These are phyloP conservation scores for Colletotrichum eleusines DNA, from an alignment of 2,329 filamentous ascomycete genomes.

Conservation along the genomic window DNA sequence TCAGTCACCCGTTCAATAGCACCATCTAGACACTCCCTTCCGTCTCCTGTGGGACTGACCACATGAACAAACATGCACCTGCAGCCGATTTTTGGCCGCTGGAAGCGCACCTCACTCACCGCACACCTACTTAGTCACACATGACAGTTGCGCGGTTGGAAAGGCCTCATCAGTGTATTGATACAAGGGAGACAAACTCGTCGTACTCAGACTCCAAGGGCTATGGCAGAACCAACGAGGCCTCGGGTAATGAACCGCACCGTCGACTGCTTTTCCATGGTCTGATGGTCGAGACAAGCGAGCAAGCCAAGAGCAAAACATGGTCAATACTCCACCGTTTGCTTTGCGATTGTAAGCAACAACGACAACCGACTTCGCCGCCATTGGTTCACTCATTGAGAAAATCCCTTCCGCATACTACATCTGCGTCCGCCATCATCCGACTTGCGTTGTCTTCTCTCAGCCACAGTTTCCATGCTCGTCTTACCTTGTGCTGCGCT, in stretches of 20 bases:
- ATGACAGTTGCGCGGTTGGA: not conserved
- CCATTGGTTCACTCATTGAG: not conserved
- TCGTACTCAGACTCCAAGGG: not conserved
- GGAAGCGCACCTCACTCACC: not conserved
- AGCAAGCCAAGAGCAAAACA: constrained; percentile 7
- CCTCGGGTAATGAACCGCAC: constrained; percentile 17
- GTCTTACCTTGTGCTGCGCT: constrained; percentile 23
- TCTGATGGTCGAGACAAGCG: constrained; percentile 18
- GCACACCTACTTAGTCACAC: constrained; percentile 14
- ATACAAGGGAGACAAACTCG: constrained; percentile 10
- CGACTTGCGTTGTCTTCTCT: constrained; percentile 9
- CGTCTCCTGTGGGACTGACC: constrained; percentile 20
- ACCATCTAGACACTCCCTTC: constrained; percentile 26
- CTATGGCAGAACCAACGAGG: constrained; percentile 14
- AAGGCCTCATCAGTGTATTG: not conserved
- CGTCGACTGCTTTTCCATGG: constrained; percentile 11
- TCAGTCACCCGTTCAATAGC: constrained; percentile 18
- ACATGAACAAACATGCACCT: constrained; percentile 9
- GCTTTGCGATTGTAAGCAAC: not conserved
- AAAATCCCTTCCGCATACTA: not conserved
- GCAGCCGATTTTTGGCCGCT: constrained; percentile 13
- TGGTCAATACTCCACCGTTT: constrained; percentile 1
- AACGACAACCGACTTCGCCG: not conserved
- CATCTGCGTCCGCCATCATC: constrained; percentile 1
- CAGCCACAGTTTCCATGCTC: constrained; percentile 34